These are phyloP conservation scores for Avena insularis DNA, from an alignment of 176 grass and related monocot species.

Conservation along the genomic window DNA sequence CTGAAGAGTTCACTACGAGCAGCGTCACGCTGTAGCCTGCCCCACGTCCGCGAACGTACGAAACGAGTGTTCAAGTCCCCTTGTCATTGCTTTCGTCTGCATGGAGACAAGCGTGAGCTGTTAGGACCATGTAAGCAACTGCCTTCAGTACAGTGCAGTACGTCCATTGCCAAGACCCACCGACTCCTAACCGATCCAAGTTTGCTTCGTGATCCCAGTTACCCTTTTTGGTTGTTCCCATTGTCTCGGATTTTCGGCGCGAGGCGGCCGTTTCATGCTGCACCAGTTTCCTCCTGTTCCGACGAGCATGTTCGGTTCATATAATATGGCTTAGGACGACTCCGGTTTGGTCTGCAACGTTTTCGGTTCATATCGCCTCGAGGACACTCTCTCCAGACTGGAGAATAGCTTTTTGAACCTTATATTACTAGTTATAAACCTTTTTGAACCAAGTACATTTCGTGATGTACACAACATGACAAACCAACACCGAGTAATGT, in stretches of 20 bases:
- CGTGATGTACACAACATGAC: neutral
- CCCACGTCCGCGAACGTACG: neutral
- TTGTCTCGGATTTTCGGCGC: neutral
- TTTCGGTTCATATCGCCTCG: neutral
- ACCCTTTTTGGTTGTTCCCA: constrained; percentile 27
- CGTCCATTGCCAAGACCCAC: neutral
- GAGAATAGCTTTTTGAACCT: no score
- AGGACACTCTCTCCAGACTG: no score
- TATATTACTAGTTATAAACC: no score
- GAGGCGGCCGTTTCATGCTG: neutral
- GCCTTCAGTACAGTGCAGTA: neutral
- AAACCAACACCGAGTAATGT: neutral
- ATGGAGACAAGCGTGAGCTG: constrained; percentile 6
- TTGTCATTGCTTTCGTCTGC: neutral
- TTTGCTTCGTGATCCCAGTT: constrained; percentile 38
- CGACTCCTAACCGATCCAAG: constrained; percentile 33
- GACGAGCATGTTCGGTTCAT: neutral
- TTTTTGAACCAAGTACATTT: neutral
- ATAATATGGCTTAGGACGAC: neutral
- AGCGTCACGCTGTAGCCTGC: constrained; percentile 1
- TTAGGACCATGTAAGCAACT: neutral
- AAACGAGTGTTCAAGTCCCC: neutral
- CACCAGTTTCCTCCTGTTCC: neutral
- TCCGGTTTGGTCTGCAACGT: neutral
- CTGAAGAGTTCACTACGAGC: neutral